Evolutionary conservation across 2,329 filamentous ascomycete species (phyloP).

Genomic region (Capronia americana): DNA sequence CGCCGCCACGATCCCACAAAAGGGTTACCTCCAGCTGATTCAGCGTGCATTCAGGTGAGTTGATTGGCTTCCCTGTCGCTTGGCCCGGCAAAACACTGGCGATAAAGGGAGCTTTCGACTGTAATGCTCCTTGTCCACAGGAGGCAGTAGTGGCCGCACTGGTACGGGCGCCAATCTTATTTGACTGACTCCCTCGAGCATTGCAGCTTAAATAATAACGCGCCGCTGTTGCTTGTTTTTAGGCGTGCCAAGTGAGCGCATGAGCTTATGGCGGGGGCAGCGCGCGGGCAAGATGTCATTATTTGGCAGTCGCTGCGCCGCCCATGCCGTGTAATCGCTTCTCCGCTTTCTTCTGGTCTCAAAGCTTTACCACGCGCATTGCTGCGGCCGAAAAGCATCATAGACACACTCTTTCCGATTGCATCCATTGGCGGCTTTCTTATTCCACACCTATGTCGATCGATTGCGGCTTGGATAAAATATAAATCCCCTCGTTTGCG

Average conservation of each 20-base stretch:
- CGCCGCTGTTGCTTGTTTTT: not conserved
- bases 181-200: not conserved
- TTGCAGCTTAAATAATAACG: not conserved
- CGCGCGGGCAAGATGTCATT: not conserved
- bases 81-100: not conserved
- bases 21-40: not conserved
- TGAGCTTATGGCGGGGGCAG: slow-evolving; percentile 3
- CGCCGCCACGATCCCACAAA: not conserved
- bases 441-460: not conserved
- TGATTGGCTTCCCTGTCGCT: not conserved
- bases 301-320: not conserved
- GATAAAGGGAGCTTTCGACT: not conserved
- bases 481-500: not conserved
- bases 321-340: not conserved
- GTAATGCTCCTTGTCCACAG: no score
- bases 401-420: slow-evolving; percentile 4
- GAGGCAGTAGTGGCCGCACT: not conserved
- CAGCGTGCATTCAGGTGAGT: not conserved
- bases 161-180: not conserved
- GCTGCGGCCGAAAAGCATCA: not conserved
- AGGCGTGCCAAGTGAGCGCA: not conserved
- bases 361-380: not conserved
- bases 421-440: not conserved
- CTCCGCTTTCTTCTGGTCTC: not conserved
- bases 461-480: not conserved